Base-by-base conservation (phyloP, 2,329 filamentous ascomycete genomes). In the Pseudopithomyces chartarum region DNA sequence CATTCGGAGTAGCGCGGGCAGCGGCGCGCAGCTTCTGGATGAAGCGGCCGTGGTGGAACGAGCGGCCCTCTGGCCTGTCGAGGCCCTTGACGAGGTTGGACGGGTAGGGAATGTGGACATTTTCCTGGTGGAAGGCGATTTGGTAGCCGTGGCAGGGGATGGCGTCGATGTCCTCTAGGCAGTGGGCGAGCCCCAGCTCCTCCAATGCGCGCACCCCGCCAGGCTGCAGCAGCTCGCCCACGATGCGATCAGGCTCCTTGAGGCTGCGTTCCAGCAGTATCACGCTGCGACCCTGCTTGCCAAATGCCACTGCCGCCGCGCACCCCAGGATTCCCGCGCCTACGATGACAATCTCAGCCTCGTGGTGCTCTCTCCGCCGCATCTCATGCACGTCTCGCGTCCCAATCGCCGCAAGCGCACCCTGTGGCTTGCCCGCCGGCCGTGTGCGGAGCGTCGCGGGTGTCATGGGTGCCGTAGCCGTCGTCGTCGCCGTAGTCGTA, bases 21-120 rank as follows among this genome's bases (percentile, higher is more conserved):
- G 91, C 89, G 66, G 84, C 83, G 57, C 95, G 87, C 63, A 99
- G 80, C 72, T 91, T 88, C 77, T 84, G 86, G 68, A 99, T 92
- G 78, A 99, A 97, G 65, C 92, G 87, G 45, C 95, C 95, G 78
- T 99, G 95, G 80, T 99, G 95, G 75, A 99, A 99, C 45, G 85
- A 85, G 60, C 90, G 82, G 38, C 95, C 95, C 70, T 91, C 84
- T 1, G 90, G 88, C 46, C 60, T 62, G 26, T 60, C 64, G 22
- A 63, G 61, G 23, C 65, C 63, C 44, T 65, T 54, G 47, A 67
- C 45, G 62, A 82, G 81, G 57, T 88, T 81, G 43, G 80, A 80
- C 19, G 94, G 93, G 73, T 98, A 99, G 13, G 89, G 85, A 64
- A 99, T 91, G 50, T 83, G 76, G 45, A 92, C 89, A 43, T 87